Evolutionary conservation across 805 yeast species (phyloP).

Genomic region (Ogataea allantospora): DNA sequence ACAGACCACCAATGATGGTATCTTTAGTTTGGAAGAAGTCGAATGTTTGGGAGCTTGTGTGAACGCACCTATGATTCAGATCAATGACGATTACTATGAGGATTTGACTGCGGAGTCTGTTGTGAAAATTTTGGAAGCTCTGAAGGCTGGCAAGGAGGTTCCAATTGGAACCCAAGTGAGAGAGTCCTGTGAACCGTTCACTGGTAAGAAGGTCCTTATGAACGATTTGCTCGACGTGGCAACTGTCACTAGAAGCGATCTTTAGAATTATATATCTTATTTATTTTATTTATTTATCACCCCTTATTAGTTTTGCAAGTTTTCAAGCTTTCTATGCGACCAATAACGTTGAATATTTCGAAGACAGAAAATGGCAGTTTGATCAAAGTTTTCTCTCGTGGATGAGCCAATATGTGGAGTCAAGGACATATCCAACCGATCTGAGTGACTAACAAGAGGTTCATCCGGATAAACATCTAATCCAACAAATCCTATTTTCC

Average conservation of each 20-base stretch:
- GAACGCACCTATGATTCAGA: slow-evolving; percentile 84
- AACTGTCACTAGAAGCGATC: slow-evolving; percentile 68
- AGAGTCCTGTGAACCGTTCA: slow-evolving; percentile 71
- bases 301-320: slow-evolving; percentile 20
- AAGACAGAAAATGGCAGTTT: slow-evolving; percentile 52
- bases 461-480: slow-evolving; percentile 71
- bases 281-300: slow-evolving; percentile 10
- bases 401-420: slow-evolving; percentile 76
- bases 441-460: slow-evolving; percentile 48
- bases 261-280: slow-evolving; percentile 33
- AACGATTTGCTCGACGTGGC: slow-evolving; percentile 68
- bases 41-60: slow-evolving; percentile 93
- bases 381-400: slow-evolving; percentile 52
- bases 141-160: slow-evolving; percentile 61
- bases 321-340: slow-evolving; percentile 30
- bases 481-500: slow-evolving; percentile 64
- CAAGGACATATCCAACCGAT: slow-evolving; percentile 60
- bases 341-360: slow-evolving; percentile 51
- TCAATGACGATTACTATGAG: slow-evolving; percentile 80
- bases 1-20: slow-evolving; percentile 69
- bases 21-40: slow-evolving; percentile 82
- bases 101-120: slow-evolving; percentile 72
- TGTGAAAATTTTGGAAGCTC: slow-evolving; percentile 55
- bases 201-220: slow-evolving; percentile 61
- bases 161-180: slow-evolving; percentile 67